Evolutionary conservation across 2,329 filamentous ascomycete species (phyloP).

Genomic region (Lomentospora prolificans): DNA sequence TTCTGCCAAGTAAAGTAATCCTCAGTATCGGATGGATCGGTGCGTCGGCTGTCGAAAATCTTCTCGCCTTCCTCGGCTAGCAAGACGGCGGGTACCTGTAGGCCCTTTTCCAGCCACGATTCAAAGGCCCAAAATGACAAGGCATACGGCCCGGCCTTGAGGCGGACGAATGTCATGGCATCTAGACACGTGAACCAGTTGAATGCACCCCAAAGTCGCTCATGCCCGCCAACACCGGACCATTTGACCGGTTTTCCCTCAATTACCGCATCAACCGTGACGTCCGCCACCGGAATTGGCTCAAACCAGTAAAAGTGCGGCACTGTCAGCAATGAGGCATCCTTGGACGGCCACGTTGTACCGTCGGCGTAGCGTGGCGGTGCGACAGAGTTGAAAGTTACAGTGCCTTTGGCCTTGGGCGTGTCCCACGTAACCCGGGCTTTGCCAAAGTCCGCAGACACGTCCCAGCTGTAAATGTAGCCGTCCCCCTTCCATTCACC

Average conservation of each 20-base stretch:
- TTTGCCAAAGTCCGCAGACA: conserved; percentile 8
- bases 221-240: conserved; percentile 15
- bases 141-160: conserved; percentile 2
- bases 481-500: conserved; percentile 11
- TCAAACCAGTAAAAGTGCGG: conserved; percentile 14
- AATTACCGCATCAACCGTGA: conserved; percentile 11
- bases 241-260: conserved; percentile 11
- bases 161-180: conserved; percentile 5
- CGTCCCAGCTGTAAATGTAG: conserved; percentile 13
- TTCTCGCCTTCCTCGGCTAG: conserved; percentile 4
- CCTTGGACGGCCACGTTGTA: conserved; percentile 6
- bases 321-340: conserved; percentile 8
- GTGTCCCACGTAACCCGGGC: conserved; percentile 5
- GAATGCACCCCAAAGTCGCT: conserved; percentile 16
- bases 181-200: conserved; percentile 6
- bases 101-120: conserved; percentile 4
- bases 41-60: conserved; percentile 5
- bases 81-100: neutral
- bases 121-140: conserved; percentile 6
- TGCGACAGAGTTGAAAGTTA: conserved; percentile 13
- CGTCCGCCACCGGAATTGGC: conserved; percentile 13
- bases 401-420: conserved; percentile 11
- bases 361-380: conserved; percentile 12
- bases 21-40: conserved; percentile 4
- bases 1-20: conserved; percentile 5